These are phyloP conservation scores for Xylaria sp. DNA, from an alignment of 2,329 filamentous ascomycete species.

Conservation along the genomic window DNA sequence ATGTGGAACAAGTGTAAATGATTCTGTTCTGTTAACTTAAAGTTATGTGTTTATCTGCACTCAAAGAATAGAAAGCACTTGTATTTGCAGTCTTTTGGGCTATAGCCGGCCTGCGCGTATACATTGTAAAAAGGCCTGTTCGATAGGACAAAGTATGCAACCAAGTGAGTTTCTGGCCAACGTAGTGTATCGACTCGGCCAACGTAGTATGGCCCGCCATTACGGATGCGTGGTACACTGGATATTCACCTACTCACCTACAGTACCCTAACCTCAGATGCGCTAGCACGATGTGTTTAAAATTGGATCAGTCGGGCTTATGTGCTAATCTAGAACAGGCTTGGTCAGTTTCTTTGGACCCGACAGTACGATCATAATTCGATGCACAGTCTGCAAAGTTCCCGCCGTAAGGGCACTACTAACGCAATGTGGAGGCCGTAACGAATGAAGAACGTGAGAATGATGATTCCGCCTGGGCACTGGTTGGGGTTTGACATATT, in stretches of 20 bases:
- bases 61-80: no score
- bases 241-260: background rate
- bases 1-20: no score
- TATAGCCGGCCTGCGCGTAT: no score
- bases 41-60: no score
- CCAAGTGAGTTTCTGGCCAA: no score
- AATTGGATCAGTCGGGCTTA: constrained; percentile 16
- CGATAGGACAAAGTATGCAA: no score
- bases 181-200: no score
- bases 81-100: no score
- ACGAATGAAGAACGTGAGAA: constrained; percentile 19
- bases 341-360: background rate
- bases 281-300: constrained; percentile 8
- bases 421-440: constrained; percentile 16
- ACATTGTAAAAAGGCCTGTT: no score
- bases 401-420: background rate
- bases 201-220: no score
- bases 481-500: background rate
- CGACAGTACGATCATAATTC: background rate
- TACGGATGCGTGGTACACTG: no score
- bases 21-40: no score
- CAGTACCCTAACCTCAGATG: background rate
- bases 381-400: constrained; percentile 1
- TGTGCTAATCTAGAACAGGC: constrained; percentile 26
- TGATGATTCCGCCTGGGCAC: constrained; percentile 10